Conservation (phyloP, 2,329 filamentous ascomycete genomes). For the Chrysoporthe puriensis region DNA sequence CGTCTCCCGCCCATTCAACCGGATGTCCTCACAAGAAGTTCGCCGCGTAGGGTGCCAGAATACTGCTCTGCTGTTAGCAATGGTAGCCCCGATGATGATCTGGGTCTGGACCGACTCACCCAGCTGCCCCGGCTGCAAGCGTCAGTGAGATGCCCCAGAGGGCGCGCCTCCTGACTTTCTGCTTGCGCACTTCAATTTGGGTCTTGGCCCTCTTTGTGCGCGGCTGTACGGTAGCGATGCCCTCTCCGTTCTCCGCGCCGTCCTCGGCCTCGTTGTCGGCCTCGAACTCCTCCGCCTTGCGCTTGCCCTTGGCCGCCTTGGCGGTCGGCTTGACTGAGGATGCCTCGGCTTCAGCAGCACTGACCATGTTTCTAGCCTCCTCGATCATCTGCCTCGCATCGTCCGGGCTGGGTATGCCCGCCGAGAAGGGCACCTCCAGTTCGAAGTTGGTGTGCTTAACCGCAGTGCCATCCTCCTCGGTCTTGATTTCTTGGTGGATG, state of each 20-base stretch:
- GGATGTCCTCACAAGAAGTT: constrained; percentile 48
- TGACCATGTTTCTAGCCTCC: constrained; percentile 86
- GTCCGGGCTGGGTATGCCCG: constrained; percentile 72
- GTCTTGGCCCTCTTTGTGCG: constrained; percentile 79
- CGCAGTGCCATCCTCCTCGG: constrained; percentile 60
- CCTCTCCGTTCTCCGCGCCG: constrained; percentile 43
- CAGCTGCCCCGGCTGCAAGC: constrained; percentile 87
- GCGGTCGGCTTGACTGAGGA: constrained; percentile 24
- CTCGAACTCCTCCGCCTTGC: constrained; percentile 74
- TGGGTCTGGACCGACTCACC: constrained; percentile 64
- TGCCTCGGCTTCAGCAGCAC: constrained; percentile 51
- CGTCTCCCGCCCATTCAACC: not conserved
- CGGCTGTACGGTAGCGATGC: constrained; percentile 46
- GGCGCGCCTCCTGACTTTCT: constrained; percentile 84
- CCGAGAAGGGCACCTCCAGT: constrained; percentile 71
- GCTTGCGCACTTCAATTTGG: constrained; percentile 79
- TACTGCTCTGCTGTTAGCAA: constrained; percentile 38
- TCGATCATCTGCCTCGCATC: constrained; percentile 83
- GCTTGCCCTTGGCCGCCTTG: constrained; percentile 61
- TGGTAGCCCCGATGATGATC: not conserved
- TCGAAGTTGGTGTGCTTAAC: constrained; percentile 74
- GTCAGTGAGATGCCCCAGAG: constrained; percentile 85
- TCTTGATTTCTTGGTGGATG: constrained; percentile 66
- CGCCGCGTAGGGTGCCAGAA: constrained; percentile 56
- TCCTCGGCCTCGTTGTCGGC: constrained; percentile 54